phyloP scores from a whole-genome alignment of 352 stramenopile genomes.

The Pythium sp. region DNA sequence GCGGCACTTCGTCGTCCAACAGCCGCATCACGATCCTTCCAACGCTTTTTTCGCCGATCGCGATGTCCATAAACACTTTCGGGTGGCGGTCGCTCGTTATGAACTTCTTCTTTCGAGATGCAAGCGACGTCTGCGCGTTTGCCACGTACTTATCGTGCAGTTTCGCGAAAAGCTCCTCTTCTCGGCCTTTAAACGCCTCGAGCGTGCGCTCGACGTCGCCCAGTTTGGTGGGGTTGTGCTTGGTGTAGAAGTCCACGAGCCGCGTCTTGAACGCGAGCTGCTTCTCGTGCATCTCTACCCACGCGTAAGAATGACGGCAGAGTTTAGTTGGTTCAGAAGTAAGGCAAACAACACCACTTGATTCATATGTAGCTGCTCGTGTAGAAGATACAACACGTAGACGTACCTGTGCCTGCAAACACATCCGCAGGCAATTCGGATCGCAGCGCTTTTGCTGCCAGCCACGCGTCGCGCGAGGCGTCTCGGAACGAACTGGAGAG shows the following conservation, averaged over 20 bases:
- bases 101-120: conserved; percentile 42
- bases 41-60: conserved; percentile 68
- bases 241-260: conserved; percentile 61
- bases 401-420: conserved; percentile 5
- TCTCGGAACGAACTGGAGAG: conserved; percentile 32
- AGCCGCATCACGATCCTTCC: conserved; percentile 95
- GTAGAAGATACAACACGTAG: background rate
- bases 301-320: background rate
- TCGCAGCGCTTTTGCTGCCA: conserved; percentile 25
- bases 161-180: conserved; percentile 71
- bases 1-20: conserved; percentile 90
- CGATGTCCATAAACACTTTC: conserved; percentile 96
- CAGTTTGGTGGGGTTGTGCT: conserved; percentile 65
- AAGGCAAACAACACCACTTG: background rate
- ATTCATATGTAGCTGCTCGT: background rate
- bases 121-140: conserved; percentile 24
- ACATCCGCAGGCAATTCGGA: conserved; percentile 15
- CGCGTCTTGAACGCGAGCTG: conserved; percentile 29
- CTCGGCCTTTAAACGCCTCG: conserved; percentile 47
- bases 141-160: conserved; percentile 61
- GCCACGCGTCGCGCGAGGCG: conserved; percentile 24
- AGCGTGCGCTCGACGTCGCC: conserved; percentile 52
- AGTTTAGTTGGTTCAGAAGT: background rate
- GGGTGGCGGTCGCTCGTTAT: conserved; percentile 65
- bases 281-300: conserved; percentile 6